These are phyloP conservation scores for Tricholomella constricta DNA, from an alignment of 768 basidiomycete genomes.

Conservation along the genomic window DNA sequence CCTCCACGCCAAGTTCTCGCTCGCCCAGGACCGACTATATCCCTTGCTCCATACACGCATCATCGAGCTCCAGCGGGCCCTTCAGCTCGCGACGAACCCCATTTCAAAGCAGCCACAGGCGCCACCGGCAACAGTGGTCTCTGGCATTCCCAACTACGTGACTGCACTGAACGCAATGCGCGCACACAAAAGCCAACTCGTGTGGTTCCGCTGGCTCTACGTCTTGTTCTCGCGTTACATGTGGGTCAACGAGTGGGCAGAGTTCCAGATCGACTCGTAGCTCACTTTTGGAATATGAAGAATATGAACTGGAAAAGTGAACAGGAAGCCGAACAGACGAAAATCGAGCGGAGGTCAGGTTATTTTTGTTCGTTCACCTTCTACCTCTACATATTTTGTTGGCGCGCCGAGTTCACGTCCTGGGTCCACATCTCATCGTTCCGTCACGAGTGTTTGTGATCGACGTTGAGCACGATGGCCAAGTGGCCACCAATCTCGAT, in stretches of 20 bases:
- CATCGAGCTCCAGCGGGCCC: not conserved
- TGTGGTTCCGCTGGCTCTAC: conserved; percentile 91
- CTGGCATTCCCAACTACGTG: conserved; percentile 56
- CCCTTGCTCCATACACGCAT: not conserved
- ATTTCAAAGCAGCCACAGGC: not conserved
- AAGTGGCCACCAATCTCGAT: too few species aligned
- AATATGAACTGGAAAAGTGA: too few species aligned
- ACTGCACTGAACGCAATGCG: conserved; percentile 68
- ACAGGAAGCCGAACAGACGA: too few species aligned
- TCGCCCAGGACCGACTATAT: conserved; percentile 23
- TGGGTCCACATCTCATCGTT: too few species aligned
- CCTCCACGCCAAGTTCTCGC: conserved; percentile 48
- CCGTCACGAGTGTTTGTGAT: too few species aligned
- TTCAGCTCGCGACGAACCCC: not conserved
- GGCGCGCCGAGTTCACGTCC: too few species aligned
- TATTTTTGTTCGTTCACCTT: too few species aligned
- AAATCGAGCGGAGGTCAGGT: too few species aligned
- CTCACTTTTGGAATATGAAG: too few species aligned
- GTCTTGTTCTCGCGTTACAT: conserved; percentile 81
- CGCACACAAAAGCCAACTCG: conserved; percentile 72
- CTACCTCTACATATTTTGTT: too few species aligned
- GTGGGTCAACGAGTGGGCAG: conserved; percentile 89
- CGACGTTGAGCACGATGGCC: too few species aligned
- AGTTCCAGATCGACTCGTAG: conserved; percentile 25
- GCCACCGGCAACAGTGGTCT: conserved; percentile 50